phyloP scores from a whole-genome alignment of 768 basidiomycete genomes.

The Psilocybe azurescens region DNA sequence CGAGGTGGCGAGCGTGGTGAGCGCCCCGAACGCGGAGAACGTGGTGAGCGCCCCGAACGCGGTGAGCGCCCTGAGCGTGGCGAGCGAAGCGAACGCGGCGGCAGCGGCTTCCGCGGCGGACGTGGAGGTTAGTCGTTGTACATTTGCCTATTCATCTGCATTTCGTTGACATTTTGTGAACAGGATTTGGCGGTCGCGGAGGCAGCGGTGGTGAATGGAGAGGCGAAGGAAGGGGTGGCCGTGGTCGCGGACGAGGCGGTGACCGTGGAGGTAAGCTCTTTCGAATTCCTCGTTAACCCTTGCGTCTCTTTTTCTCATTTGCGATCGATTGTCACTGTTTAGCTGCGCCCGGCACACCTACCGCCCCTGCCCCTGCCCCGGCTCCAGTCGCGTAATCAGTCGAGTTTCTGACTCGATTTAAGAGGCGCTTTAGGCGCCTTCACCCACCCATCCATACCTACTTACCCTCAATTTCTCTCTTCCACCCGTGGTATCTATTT shows the following conservation, averaged over 20 bases:
- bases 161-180: neutral
- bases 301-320: neutral
- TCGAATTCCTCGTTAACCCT: neutral
- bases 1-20: conserved; percentile 39
- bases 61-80: neutral
- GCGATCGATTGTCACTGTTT: neutral
- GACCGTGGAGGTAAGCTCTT: conserved; percentile 34
- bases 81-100: conserved; percentile 6
- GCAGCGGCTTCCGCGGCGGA: conserved; percentile 28
- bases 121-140: neutral
- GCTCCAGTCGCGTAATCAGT: conserved; percentile 21
- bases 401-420: conserved; percentile 1
- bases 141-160: neutral
- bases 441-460: neutral
- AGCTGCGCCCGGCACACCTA: conserved; percentile 21
- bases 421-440: neutral
- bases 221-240: conserved; percentile 48
- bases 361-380: conserved; percentile 22
- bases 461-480: neutral
- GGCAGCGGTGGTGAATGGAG: conserved; percentile 52
- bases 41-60: conserved; percentile 18
- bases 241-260: conserved; percentile 38
- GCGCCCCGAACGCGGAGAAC: conserved; percentile 37
- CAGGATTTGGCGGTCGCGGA: conserved; percentile 39
- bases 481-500: conserved; percentile 6